Evolutionary conservation across 768 basidiomycete species (phyloP).

Genomic region (Boletales sp.): DNA sequence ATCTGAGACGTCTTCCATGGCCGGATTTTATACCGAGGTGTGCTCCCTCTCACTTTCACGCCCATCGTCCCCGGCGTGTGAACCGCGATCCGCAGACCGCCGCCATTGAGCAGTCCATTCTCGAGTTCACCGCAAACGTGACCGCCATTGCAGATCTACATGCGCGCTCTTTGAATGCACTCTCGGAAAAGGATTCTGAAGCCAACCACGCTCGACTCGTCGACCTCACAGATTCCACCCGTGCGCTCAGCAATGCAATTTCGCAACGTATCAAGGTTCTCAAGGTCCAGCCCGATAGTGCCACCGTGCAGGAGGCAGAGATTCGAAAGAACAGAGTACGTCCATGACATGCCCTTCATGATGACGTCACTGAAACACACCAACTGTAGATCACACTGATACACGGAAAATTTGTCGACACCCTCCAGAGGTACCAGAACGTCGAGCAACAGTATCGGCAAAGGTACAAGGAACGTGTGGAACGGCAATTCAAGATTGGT

Average conservation of each 20-base stretch:
- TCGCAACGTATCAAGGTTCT: slow-evolving; percentile 59
- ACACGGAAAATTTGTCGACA: slow-evolving; percentile 69
- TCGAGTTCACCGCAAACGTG: slow-evolving; percentile 44
- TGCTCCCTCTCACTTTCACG: background rate
- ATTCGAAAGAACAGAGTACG: slow-evolving; percentile 39
- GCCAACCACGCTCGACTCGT: slow-evolving; percentile 48
- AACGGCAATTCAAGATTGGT: slow-evolving; percentile 79
- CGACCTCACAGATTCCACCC: slow-evolving; percentile 57
- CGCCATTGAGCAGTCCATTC: slow-evolving; percentile 45
- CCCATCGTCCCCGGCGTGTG: background rate
- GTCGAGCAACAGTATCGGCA: slow-evolving; percentile 69
- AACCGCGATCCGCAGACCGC: slow-evolving; percentile 35
- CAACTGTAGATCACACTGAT: slow-evolving; percentile 50
- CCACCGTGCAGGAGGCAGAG: slow-evolving; percentile 40
- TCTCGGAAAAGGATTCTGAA: slow-evolving; percentile 43
- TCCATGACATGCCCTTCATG: background rate
- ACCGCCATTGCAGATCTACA: slow-evolving; percentile 46
- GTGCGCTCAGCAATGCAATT: slow-evolving; percentile 51
- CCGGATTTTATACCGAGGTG: slow-evolving; percentile 34
- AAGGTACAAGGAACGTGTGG: slow-evolving; percentile 63
- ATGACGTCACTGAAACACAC: background rate
- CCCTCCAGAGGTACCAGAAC: slow-evolving; percentile 72
- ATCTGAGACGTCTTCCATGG: slow-evolving; percentile 24
- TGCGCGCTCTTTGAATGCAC: slow-evolving; percentile 46
- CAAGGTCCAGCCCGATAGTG: slow-evolving; percentile 36